phyloP scores from a whole-genome alignment of 169 alveolate species.

The Plasmodium coatneyi region DNA sequence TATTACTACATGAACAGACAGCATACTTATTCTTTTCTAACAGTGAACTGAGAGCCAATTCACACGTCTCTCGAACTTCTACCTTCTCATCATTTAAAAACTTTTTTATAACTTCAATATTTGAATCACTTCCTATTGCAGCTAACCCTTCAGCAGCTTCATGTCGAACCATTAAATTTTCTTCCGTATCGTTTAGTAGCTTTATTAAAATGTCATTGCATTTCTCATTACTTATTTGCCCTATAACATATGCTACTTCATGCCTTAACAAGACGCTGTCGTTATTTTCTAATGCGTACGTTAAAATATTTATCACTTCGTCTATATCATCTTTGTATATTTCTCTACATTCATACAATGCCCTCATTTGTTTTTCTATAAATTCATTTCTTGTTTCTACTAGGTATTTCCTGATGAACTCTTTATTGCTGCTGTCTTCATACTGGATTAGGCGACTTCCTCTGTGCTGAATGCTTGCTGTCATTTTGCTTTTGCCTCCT shows the following conservation, averaged over 20 bases:
- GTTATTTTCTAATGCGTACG: slow-evolving; percentile 52
- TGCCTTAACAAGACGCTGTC: slow-evolving; percentile 83
- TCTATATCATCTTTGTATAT: slow-evolving; percentile 61
- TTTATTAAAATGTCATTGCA: slow-evolving; percentile 78
- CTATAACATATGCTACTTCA: slow-evolving; percentile 93
- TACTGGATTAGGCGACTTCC: slow-evolving; percentile 31
- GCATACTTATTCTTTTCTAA: slow-evolving; percentile 66
- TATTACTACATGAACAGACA: slow-evolving; percentile 34
- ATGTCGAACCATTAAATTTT: slow-evolving; percentile 91
- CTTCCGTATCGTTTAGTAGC: slow-evolving; percentile 85
- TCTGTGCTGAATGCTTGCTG: not conserved
- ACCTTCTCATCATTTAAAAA: slow-evolving; percentile 58
- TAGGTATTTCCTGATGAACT: slow-evolving; percentile 53
- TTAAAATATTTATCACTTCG: slow-evolving; percentile 60
- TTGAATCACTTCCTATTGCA: slow-evolving; percentile 82
- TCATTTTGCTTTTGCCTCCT: not conserved
- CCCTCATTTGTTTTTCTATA: slow-evolving; percentile 76
- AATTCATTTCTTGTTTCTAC: slow-evolving; percentile 47
- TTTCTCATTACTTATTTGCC: slow-evolving; percentile 87
- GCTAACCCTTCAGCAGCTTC: slow-evolving; percentile 90
- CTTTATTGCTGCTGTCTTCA: slow-evolving; percentile 70
- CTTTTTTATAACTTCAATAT: slow-evolving; percentile 81
- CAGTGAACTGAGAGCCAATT: slow-evolving; percentile 47
- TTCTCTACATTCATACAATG: slow-evolving; percentile 73
- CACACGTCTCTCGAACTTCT: slow-evolving; percentile 62